phyloP scores from a whole-genome alignment of 2,329 filamentous ascomycete genomes.

The Coniosporium tulheliwenetii region DNA sequence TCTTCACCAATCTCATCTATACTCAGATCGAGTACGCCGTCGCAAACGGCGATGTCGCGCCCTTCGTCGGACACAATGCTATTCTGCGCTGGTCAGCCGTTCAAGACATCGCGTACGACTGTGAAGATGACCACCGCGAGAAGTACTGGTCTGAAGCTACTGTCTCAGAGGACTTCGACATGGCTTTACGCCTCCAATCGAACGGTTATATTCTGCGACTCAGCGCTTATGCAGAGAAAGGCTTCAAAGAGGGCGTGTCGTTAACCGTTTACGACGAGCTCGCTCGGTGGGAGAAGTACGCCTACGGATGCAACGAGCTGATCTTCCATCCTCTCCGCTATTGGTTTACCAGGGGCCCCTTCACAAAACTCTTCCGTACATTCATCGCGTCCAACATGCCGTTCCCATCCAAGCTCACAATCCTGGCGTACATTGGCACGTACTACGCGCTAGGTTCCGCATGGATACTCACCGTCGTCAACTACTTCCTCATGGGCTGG shows the following conservation, averaged over 20 bases:
- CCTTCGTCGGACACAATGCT: constrained; percentile 70
- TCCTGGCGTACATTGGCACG: constrained; percentile 63
- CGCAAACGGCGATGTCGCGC: constrained; percentile 59
- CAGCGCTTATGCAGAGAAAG: constrained; percentile 57
- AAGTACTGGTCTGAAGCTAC: constrained; percentile 73
- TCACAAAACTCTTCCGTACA: constrained; percentile 61
- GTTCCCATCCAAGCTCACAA: constrained; percentile 60
- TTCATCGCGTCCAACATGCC: constrained; percentile 62
- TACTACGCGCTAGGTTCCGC: constrained; percentile 67
- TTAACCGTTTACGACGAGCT: constrained; percentile 75
- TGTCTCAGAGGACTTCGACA: constrained; percentile 70
- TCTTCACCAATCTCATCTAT: constrained; percentile 51
- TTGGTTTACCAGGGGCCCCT: constrained; percentile 59
- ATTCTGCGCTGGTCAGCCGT: constrained; percentile 61
- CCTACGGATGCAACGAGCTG: constrained; percentile 70
- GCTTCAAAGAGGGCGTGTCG: constrained; percentile 71
- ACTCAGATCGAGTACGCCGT: constrained; percentile 65
- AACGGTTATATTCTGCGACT: constrained; percentile 58
- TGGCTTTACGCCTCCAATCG: constrained; percentile 62
- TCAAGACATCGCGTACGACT: constrained; percentile 55
- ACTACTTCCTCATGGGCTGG: constrained; percentile 66
- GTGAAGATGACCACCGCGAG: constrained; percentile 51
- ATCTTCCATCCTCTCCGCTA: constrained; percentile 63
- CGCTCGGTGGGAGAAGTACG: constrained; percentile 76
- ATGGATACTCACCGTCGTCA: constrained; percentile 56